phyloP scores from a whole-genome alignment of 176 grass and related monocot species.

The barley (Hordeum vulgare) region MorexV3_pseudomolecules_assembly NC_058520.1:267091410-267091909 shows the following conservation, averaged over 20 bases:
- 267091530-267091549: constrained; percentile 56
- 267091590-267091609: constrained; percentile 48
- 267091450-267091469: constrained; percentile 1
- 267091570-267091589: constrained; percentile 57
- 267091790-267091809: constrained; percentile 60
- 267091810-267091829: constrained; percentile 66
- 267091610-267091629: constrained; percentile 58
- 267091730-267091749: constrained; percentile 31
- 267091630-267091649: constrained; percentile 39
- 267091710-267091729: neutral
- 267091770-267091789: constrained; percentile 59
- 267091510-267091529: neutral
- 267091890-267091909: neutral
- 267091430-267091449: constrained; percentile 15
- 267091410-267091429: constrained; percentile 7
- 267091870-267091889: neutral
- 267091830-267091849: constrained; percentile 28
- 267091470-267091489: neutral
- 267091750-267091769: constrained; percentile 46
- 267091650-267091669: constrained; percentile 39
- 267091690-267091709: neutral
- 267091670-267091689: neutral
- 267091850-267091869: neutral
- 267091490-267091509: neutral
- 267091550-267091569: constrained; percentile 57